Conservation (phyloP, 2,329 filamentous ascomycete genomes). For the Grosmannia huntii region DNA sequence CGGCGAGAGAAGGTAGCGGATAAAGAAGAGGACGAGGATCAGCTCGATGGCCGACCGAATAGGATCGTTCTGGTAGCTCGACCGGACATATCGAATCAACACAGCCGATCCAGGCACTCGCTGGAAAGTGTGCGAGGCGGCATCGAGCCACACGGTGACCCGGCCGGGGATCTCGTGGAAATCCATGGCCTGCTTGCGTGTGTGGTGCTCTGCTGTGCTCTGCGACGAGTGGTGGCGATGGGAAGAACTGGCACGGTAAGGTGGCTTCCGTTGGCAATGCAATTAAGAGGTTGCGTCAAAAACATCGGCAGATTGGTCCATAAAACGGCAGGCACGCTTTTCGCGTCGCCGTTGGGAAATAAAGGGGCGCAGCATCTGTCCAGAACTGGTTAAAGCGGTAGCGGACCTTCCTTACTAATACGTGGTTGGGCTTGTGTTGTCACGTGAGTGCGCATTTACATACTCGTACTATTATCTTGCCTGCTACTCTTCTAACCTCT, state of each 20-base stretch:
- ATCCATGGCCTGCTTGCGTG: constrained; percentile 36
- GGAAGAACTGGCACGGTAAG: not conserved
- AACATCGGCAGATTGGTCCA: not conserved
- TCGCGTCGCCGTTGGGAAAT: not conserved
- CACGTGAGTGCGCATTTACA: too few species aligned
- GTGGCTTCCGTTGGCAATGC: not conserved
- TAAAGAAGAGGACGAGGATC: constrained; percentile 86
- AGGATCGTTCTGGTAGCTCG: constrained; percentile 95
- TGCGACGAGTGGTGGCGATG: not conserved
- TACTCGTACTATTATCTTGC: too few species aligned
- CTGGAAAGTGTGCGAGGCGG: constrained; percentile 58
- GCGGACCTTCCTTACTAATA: too few species aligned
- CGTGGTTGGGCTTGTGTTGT: too few species aligned
- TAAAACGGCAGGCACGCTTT: not conserved
- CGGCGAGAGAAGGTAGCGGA: constrained; percentile 82
- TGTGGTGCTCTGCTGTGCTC: not conserved
- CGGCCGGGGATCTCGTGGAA: constrained; percentile 46
- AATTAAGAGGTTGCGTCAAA: not conserved
- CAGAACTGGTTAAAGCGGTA: not conserved
- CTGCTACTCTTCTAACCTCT: too few species aligned
- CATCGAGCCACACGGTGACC: constrained; percentile 37
- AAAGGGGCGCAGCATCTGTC: not conserved
- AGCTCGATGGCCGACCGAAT: constrained; percentile 88
- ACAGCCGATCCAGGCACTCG: constrained; percentile 90
- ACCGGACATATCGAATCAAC: constrained; percentile 86